Conservation (phyloP, 1,284 basidiomycete genomes). For the Microbotryum intermedium region DNA sequence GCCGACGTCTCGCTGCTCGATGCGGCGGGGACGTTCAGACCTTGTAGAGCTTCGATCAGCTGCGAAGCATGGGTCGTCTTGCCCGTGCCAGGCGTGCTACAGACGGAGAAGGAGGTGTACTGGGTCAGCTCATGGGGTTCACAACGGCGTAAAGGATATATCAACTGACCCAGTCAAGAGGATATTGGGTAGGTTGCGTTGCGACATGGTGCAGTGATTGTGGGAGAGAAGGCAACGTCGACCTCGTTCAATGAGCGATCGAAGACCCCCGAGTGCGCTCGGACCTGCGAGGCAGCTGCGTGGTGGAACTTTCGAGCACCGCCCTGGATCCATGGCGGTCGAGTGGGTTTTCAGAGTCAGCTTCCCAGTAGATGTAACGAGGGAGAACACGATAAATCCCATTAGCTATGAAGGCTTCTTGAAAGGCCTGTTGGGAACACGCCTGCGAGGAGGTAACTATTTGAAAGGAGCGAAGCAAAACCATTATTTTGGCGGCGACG, state of each 20-base stretch:
- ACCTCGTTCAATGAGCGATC: too few relatives aligned
- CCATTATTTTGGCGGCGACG: conserved; percentile 11
- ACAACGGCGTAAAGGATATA: neutral
- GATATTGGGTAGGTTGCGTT: conserved; percentile 58
- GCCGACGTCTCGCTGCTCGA: conserved; percentile 52
- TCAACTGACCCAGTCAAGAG: conserved; percentile 68
- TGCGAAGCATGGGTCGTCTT: conserved; percentile 87
- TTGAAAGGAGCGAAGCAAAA: conserved; percentile 58
- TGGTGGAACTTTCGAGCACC: neutral
- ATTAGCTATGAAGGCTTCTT: neutral
- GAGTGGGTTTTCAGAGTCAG: too few relatives aligned
- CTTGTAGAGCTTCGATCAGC: conserved; percentile 44
- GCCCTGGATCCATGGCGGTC: too few relatives aligned
- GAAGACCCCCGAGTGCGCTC: neutral
- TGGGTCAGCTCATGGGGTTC: neutral
- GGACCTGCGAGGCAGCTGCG: neutral
- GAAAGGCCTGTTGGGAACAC: neutral
- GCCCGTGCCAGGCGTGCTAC: conserved; percentile 50
- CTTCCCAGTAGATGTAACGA: too few relatives aligned
- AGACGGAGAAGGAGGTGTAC: neutral
- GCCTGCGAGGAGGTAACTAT: neutral
- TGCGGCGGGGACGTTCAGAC: conserved; percentile 36
- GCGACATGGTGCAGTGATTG: neutral
- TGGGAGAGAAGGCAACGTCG: neutral
- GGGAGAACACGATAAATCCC: neutral